Evolutionary conservation across 805 yeast species (phyloP), one percentile per base, ranked within the genome.

Genomic region (Lipomyces sp.): DNA sequence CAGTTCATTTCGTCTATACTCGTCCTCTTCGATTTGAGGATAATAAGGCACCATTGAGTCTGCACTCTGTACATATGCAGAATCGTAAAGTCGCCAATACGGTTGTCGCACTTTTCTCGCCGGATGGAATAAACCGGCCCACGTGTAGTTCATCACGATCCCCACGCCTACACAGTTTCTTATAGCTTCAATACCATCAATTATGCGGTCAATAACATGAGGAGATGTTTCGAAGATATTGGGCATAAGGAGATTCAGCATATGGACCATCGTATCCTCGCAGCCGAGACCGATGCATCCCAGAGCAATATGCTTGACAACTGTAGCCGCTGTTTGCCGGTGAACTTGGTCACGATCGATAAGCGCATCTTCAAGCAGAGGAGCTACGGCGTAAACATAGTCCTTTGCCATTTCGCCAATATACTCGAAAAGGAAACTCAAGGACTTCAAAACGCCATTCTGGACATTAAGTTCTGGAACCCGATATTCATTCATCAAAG

Each of bases 141-240:
- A 85, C 0, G 89, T 73, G 76, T 95, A 95, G 72, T 90, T 87
- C 82, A 89, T 75, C 63, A 89, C 80, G 0, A 86, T 73, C 0
- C 97, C 97, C 4, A 85, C 82, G 0, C 99, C 99, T 13, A 93
- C 76, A 0, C 88, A 88, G 57, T 83, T 79, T 45, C 94, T 80
- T 34, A 92, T 75, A 1, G 90, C 88, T 66, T 90, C 92, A 34
- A 95, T 80, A 62, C 93, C 89, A 63, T 92, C 98, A 57, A 90
- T 69, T 1, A 95, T 87, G 70, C 98, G 85, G 8, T 81, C 83
- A 64, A 93, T 92, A 13, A 93, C 98, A 77, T 95, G 99, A 0
- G 98, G 98, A 0, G 98, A 92, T 0, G 97, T 90, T 76, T 94
- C 99, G 75, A 86, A 92, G 1, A 95, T 81, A 75, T 95, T 95